Evolutionary conservation across 2,329 filamentous ascomycete genomes (phyloP).

Genomic region (Colletotrichum tropicicola): DNA sequence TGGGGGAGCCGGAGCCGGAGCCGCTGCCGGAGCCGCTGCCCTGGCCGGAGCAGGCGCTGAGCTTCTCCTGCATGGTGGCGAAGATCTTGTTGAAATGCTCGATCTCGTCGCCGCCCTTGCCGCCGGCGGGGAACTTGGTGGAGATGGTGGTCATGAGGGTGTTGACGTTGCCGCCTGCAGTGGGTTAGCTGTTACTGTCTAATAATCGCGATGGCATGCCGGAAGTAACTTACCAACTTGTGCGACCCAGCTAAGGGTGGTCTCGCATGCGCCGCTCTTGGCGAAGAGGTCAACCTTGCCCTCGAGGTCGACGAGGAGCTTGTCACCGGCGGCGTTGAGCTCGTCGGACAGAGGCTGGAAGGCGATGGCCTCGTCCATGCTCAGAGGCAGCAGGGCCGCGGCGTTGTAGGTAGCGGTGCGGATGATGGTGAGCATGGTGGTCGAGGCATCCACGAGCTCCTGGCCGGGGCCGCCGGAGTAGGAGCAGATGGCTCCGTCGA

Average conservation of each 20-base stretch:
- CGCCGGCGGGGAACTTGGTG: constrained; percentile 29
- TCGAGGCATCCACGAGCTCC: constrained; percentile 4
- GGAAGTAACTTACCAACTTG: constrained; percentile 12
- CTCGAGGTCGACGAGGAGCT: constrained; percentile 22
- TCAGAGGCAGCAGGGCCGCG: constrained; percentile 9
- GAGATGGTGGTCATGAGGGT: constrained; percentile 29
- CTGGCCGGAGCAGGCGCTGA: constrained; percentile 8
- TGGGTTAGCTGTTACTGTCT: not conserved
- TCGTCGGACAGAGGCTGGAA: constrained; percentile 28
- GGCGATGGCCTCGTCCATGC: constrained; percentile 28
- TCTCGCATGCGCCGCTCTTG: constrained; percentile 10
- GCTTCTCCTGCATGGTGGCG: constrained; percentile 17
- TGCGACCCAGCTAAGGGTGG: constrained; percentile 21
- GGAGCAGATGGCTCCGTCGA: constrained; percentile 9
- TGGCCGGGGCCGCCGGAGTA: constrained; percentile 19
- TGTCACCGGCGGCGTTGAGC: constrained; percentile 29
- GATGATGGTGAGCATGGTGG: constrained; percentile 22
- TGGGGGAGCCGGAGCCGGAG: not conserved
- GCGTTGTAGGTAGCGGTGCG: constrained; percentile 28
- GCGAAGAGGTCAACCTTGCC: constrained; percentile 8
- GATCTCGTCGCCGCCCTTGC: constrained; percentile 29
- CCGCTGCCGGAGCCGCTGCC: not conserved
- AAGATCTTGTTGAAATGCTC: constrained; percentile 23
- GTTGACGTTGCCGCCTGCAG: constrained; percentile 21
- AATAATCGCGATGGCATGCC: rapidly evolving